These are phyloP conservation scores for Astragalus glycyphyllos DNA, from an alignment of 306 rosid species.

Conservation along the genomic window DNA sequence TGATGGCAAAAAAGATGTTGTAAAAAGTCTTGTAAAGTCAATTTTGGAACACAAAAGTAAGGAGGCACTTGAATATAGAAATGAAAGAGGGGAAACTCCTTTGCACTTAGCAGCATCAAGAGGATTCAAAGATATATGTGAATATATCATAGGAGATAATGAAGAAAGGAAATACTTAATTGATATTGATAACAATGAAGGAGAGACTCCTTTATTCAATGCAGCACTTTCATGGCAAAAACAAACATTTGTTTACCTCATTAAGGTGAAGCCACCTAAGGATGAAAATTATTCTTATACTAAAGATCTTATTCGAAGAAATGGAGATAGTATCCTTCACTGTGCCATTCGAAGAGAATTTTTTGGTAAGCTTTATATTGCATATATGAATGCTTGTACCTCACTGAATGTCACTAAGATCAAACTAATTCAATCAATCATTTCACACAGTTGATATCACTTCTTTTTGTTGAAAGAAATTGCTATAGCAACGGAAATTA, in stretches of 20 bases:
- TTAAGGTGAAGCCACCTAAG: too few relatives aligned
- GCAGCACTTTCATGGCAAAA: constrained; percentile 20
- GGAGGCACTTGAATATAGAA: neutral
- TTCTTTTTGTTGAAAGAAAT: too few relatives aligned
- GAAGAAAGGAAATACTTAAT: neutral
- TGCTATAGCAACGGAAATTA: too few relatives aligned
- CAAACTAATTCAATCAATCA: too few relatives aligned
- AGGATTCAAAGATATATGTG: constrained; percentile 46
- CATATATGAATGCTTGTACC: neutral
- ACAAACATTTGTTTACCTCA: constrained; percentile 13
- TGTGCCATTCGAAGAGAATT: constrained; percentile 31
- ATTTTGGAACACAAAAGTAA: rapidly evolving
- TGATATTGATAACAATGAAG: neutral
- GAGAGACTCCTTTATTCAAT: constrained; percentile 35
- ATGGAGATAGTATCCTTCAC: constrained; percentile 40
- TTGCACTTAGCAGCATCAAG: constrained; percentile 58
- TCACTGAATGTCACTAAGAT: too few relatives aligned
- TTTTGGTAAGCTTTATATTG: constrained; percentile 19
- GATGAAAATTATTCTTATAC: neutral
- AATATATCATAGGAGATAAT: neutral
- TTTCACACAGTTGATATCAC: too few relatives aligned
- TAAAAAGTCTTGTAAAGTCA: neutral
- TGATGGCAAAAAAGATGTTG: constrained; percentile 19
- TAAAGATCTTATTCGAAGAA: neutral
- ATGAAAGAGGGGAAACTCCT: constrained; percentile 53